phyloP scores from a whole-genome alignment of 805 yeast species.

The Yarrowia sp. region DNA sequence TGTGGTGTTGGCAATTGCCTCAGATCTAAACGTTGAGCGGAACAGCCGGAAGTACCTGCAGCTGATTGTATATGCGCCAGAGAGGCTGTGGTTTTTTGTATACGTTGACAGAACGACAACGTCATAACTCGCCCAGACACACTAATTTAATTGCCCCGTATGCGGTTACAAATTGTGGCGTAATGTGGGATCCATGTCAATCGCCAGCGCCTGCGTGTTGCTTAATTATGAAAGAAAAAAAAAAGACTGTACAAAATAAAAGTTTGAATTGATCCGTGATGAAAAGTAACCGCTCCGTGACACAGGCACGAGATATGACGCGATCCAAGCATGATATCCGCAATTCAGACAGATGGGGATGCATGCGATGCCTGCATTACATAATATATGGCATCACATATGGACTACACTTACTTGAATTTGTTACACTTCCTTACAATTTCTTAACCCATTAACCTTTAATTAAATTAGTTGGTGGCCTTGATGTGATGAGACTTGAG shows the following conservation, averaged over 20 bases:
- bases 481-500: constrained; percentile 40
- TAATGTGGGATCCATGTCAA: neutral
- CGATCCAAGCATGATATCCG: neutral
- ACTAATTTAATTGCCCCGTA: neutral
- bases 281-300: neutral
- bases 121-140: neutral
- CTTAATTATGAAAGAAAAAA: neutral
- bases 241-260: too few relatives aligned
- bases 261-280: neutral
- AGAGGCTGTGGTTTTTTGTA: too few relatives aligned
- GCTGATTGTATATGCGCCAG: too few relatives aligned
- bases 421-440: too few relatives aligned
- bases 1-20: too few relatives aligned
- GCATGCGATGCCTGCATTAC: too few relatives aligned
- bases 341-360: neutral
- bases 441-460: neutral
- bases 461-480: constrained; percentile 17
- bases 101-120: neutral
- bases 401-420: too few relatives aligned
- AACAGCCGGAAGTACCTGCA: constrained; percentile 7
- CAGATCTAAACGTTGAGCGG: too few relatives aligned
- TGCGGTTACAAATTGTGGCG: neutral
- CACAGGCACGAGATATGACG: constrained; percentile 19
- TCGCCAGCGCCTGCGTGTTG: too few relatives aligned
- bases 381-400: too few relatives aligned